Evolutionary conservation across 345 rosid species (phyloP), one percentile per base, ranked within the genome.

Genomic region (Garcia nutans): DNA sequence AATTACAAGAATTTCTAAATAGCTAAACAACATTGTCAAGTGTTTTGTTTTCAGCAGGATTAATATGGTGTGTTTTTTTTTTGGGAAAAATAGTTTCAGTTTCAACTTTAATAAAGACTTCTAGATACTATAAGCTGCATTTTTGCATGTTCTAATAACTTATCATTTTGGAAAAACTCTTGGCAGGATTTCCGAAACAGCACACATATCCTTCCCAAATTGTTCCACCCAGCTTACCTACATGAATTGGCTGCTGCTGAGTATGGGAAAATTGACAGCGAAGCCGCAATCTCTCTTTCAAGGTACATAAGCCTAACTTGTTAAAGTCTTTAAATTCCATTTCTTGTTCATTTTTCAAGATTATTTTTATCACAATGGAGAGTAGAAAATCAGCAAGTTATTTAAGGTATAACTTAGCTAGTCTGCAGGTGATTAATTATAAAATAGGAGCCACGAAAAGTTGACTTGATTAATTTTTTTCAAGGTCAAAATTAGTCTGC

Each of bases 171-270:
- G 17, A 49, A 60, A 42, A 9, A 33, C 9, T 44, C 15, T 63
- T 23, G 17, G 74, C 85, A 88, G 94, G 86, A 80, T 90, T 56
- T 61, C 84, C 77, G 82, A 87, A 86, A 82, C 81, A 23, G 71
- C 79, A 13, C 91, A 90, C 74, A 82, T 70, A 15, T 85, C 44
- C 82, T 85, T 22, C 84, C 87, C 61, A 85, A 85, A 68, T 23
- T 82, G 56, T 82, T 82, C 80, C 77, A 81, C 24, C 80, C 78
- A 0, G 59, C 62, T 60, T 12, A 86, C 69, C 90, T 90, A 68
- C 87, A 76, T 10, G 86, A 85, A 74, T 60, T 90, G 72, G 94
- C 88, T 77, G 91, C 88, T n/a, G 85, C 88, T 16, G 94, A 86
- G 63, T 88, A 90, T 31, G 94, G 88, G 75, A 89, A 90, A 78